Evolutionary conservation across 2,329 filamentous ascomycete species (phyloP), one percentile per base, ranked within the genome.

Genomic region (Clonostachys byssicola): DNA sequence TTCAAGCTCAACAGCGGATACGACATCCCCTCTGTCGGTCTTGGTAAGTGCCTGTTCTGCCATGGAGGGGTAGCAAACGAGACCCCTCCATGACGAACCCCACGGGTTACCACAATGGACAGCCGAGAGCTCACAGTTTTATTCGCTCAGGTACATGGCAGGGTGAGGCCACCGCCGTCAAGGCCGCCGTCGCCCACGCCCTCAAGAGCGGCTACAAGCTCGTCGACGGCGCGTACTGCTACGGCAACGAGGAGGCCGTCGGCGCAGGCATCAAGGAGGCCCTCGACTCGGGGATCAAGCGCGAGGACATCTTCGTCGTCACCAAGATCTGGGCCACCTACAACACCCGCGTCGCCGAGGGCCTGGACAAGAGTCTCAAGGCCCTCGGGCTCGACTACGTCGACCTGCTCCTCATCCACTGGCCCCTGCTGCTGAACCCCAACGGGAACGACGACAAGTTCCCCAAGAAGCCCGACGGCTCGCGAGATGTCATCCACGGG

Each of bases 321-420:
- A 89, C 85, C 59, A 95, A 95, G 77, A 78, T 92, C 36, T 95
- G 89, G 88, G 86, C 83, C 60, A 89, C 87, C 44, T 92, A 88
- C 71, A 85, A 86, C 65, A 81, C 80, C 35, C 76, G 84, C 7
- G 83, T 83, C 6, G 83, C 87, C 66, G 71, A 86, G 57, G 83
- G 78, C 35, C 75, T 94, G 35, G 81, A 89, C 54, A 83, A 85
- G 75, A 88, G 84, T 58, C 72, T 94, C 62, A 80, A 85, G 68
- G 77, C 78, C 50, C 71, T 95, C 35, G 87, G 88, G 2, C 72
- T 94, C 43, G 86, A 90, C 54, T 92, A 95, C 63, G 78, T 95
- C 6, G 90, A 95, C 63, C 72, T 95, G 48, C 90, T 81, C 62
- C 75, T 95, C 36, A 80, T 95, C 73, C 89, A 95, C 71, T 94